These are phyloP conservation scores for Saksenaea oblongispora DNA, from an alignment of 371 early-diverging fungal genomes.

Conservation along the genomic window DNA sequence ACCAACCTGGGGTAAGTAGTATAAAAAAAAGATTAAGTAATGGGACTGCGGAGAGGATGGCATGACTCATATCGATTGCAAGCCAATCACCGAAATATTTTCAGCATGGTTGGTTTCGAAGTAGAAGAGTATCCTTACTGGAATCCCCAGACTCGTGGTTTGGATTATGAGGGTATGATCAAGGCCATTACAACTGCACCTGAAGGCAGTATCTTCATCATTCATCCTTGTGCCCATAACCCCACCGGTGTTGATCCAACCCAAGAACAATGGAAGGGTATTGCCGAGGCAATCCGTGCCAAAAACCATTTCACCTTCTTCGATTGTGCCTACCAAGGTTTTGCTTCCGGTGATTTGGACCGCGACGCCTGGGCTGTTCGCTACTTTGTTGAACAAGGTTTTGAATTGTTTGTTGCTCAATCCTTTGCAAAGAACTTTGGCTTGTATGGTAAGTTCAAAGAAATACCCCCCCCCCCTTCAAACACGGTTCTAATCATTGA, in stretches of 20 bases:
- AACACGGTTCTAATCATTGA: neutral
- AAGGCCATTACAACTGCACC: slow-evolving; percentile 70
- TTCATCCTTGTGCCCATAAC: slow-evolving; percentile 56
- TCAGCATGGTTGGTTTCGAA: slow-evolving; percentile 80
- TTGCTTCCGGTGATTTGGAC: slow-evolving; percentile 91
- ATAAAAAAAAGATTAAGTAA: neutral
- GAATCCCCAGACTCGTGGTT: slow-evolving; percentile 73
- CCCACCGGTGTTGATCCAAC: slow-evolving; percentile 97
- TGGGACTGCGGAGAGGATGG: neutral
- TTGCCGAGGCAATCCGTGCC: slow-evolving; percentile 76
- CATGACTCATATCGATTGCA: slow-evolving; percentile 8
- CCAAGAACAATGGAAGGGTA: slow-evolving; percentile 87
- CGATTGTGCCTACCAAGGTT: slow-evolving; percentile 98
- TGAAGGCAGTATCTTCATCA: slow-evolving; percentile 74
- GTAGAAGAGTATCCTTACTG: slow-evolving; percentile 90
- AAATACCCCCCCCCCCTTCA: neutral
- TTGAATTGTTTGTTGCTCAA: slow-evolving; percentile 88
- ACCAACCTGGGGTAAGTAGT: slow-evolving; percentile 93
- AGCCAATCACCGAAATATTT: slow-evolving; percentile 92
- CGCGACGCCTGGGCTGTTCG: slow-evolving; percentile 91
- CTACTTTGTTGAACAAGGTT: slow-evolving; percentile 87
- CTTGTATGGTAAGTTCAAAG: slow-evolving; percentile 72
- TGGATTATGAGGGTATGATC: slow-evolving; percentile 81
- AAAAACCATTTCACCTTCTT: slow-evolving; percentile 91
- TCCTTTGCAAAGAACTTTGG: slow-evolving; percentile 98